Conservation (phyloP, 1,284 basidiomycete genomes). For the Boletus semigastroideus region DNA sequence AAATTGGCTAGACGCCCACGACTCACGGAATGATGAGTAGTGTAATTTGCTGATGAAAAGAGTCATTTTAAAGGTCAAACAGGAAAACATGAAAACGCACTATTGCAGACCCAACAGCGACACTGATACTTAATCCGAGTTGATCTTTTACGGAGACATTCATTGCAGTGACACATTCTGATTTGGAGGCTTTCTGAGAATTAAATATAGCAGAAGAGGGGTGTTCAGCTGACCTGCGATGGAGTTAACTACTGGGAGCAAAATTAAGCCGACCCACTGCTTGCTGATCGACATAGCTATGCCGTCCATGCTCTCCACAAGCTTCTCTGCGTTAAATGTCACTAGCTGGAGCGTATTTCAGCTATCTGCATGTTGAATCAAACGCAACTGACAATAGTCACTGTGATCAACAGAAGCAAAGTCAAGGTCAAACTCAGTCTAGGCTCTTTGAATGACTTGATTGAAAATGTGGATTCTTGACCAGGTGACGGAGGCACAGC, state of each 20-base stretch:
- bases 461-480: slow-evolving; percentile 18
- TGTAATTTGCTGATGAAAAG: slow-evolving; percentile 70
- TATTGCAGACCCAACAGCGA: slow-evolving; percentile 90
- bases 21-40: slow-evolving; percentile 53
- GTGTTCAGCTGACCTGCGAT: slow-evolving; percentile 56
- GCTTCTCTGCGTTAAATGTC: slow-evolving; percentile 82
- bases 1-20: no score
- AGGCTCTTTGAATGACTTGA: slow-evolving; percentile 42
- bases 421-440: slow-evolving; percentile 62
- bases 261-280: slow-evolving; percentile 84
- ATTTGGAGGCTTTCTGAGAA: neutral
- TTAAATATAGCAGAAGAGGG: neutral
- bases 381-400: slow-evolving; percentile 58
- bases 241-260: slow-evolving; percentile 87
- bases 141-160: slow-evolving; percentile 86
- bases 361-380: neutral
- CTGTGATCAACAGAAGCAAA: slow-evolving; percentile 52
- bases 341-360: slow-evolving; percentile 49
- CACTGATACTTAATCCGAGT: slow-evolving; percentile 70
- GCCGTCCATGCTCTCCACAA: slow-evolving; percentile 80
- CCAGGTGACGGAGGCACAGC: slow-evolving; percentile 26
- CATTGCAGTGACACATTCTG: slow-evolving; percentile 85
- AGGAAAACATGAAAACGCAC: slow-evolving; percentile 42
- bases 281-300: slow-evolving; percentile 55
- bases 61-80: neutral